These are phyloP conservation scores for Aspergillus hancockii DNA, from an alignment of 495 filamentous ascomycete species.

Conservation along the genomic window DNA sequence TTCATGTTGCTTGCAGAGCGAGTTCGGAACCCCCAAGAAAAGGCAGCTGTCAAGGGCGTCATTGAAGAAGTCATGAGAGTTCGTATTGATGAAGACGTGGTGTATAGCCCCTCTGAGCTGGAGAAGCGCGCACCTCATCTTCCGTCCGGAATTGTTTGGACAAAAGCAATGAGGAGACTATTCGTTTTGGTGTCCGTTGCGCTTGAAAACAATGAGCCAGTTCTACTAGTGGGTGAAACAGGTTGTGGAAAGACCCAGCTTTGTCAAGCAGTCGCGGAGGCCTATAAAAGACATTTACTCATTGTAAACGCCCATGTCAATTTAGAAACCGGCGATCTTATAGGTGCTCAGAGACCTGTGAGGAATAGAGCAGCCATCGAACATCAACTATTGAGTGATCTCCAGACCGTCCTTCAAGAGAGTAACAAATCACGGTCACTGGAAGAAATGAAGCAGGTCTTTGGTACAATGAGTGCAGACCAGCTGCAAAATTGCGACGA, in stretches of 20 bases:
- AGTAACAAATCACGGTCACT: conserved; percentile 32
- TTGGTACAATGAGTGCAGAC: conserved; percentile 38
- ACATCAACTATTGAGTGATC: conserved; percentile 61
- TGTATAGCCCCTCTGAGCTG: conserved; percentile 68
- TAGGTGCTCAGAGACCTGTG: conserved; percentile 90
- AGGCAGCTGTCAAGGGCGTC: conserved; percentile 76
- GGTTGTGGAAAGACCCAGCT: conserved; percentile 97
- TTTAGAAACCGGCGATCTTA: conserved; percentile 93
- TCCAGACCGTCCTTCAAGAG: conserved; percentile 48
- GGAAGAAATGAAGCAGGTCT: conserved; percentile 50
- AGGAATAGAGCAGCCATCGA: conserved; percentile 76
- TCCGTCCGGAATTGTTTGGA: conserved; percentile 79
- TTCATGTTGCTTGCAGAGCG: conserved; percentile 95
- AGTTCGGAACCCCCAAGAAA: conserved; percentile 87
- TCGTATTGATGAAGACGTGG: conserved; percentile 65
- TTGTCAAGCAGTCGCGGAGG: conserved; percentile 86
- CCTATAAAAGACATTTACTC: conserved; percentile 69
- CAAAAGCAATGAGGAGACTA: conserved; percentile 86
- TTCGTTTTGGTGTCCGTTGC: conserved; percentile 84
- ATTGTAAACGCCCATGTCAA: conserved; percentile 98
- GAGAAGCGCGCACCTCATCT: conserved; percentile 44
- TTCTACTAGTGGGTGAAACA: conserved; percentile 92
- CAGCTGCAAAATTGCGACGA: conserved; percentile 44
- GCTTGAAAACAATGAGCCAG: conserved; percentile 86
- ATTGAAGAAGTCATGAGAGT: conserved; percentile 95